A percentile compares a stretch with the other conserved stretches of the same genome.
Evolutionary conservation across 306 rosid species (phyloP).

Genomic region (Lathyrus aphaca): DNA sequence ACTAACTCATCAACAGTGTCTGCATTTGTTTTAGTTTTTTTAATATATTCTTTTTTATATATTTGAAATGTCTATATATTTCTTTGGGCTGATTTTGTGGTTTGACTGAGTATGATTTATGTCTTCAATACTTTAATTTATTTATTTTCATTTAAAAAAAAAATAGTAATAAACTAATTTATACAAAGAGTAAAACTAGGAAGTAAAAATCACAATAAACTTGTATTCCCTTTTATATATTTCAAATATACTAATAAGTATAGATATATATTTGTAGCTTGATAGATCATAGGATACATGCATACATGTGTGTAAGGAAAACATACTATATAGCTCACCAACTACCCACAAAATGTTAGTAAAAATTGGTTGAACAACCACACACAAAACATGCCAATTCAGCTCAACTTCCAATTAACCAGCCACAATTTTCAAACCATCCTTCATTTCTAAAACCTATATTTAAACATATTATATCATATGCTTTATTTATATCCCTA

Average conservation of each 20-base stretch:
- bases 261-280: not conserved
- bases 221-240: not conserved
- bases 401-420: slow-evolving; percentile 44
- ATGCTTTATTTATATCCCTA: not conserved
- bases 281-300: not conserved
- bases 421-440: slow-evolving; percentile 31
- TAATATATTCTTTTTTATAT: too few species aligned
- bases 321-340: slow-evolving; percentile 2
- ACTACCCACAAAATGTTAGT: not conserved
- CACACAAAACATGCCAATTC: not conserved
- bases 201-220: not conserved
- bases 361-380: slow-evolving; percentile 44
- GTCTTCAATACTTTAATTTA: too few species aligned
- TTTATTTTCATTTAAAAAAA: too few species aligned
- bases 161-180: too few species aligned
- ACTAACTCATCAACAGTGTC: too few species aligned
- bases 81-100: too few species aligned
- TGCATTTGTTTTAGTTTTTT: too few species aligned
- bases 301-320: not conserved
- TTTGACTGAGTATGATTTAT: too few species aligned
- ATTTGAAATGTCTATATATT: too few species aligned
- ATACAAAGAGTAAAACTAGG: too few species aligned
- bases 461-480: slow-evolving; percentile 12
- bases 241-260: too few species aligned
- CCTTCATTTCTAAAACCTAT: slow-evolving; percentile 13